Evolutionary conservation across 768 basidiomycete species (phyloP), one percentile per base, ranked within the genome.

Genomic region (Phanerodontia chrysosporium): DNA sequence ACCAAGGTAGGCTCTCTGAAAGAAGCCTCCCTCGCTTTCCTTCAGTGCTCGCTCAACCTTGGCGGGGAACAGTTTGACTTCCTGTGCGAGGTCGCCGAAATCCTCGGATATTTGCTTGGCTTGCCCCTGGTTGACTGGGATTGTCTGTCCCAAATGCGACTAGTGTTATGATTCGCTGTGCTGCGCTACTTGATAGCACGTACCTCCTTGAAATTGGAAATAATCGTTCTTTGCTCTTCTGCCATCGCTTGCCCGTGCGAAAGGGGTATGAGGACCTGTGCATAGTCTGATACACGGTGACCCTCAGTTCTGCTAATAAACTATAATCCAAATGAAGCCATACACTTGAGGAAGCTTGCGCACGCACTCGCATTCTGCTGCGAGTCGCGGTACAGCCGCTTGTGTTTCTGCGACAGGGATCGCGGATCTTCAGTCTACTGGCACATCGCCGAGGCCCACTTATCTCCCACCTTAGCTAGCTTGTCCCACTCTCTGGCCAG

Each of bases 201-300:
- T 53, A 66, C 67, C 62, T 69, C 68, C 25, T 67, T 49, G 57
- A 69, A 69, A 45, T 67, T 67, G 51, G 62, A 63, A 45, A 69
- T 66, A 65, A 69, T 67, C 13, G 65, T 25, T 30, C 46, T 60
- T 64, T 69, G 67, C 62, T 69, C 64, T 25, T 53, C 51, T 6
- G 60, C 36, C 39, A 42, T 59, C 57, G 57, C 64, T 25, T 10
- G 24, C 6, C 65, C 64, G 44, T 59, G 60, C 2, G 68, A 63
- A 16, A 69, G 48, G 2, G 68, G 68, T 13, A 69, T 58, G 18
- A 69, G 46, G 5, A 69, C 62, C 18, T 62, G 64, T 22, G 60
- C 65, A 55, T 65, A 69, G 36, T 67, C 68, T 69, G 55, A 35
- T 35, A 14, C 32, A 35, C 8, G 32, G 14, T 14, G 14, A 14